Evolutionary conservation across 305 asterid species (phyloP).

Genomic region (Solanum aculeatissimum): DNA sequence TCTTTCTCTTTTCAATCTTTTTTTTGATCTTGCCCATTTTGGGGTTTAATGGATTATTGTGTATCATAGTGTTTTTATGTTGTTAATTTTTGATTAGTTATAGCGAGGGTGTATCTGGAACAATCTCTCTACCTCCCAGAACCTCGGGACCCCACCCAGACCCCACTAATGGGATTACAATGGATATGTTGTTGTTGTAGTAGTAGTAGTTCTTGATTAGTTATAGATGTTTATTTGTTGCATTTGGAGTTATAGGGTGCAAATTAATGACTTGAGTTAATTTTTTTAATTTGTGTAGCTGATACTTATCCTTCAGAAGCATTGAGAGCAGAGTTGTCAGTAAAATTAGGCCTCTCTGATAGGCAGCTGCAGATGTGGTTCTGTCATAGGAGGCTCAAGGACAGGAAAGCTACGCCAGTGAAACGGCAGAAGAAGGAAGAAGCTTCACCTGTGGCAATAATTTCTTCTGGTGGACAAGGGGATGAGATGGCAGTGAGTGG

Average conservation of each 20-base stretch:
- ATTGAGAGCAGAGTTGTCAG: constrained; percentile 67
- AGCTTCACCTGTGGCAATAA: constrained; percentile 26
- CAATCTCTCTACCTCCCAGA: neutral
- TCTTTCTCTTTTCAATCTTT: neutral
- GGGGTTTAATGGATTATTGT: neutral
- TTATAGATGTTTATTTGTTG: neutral
- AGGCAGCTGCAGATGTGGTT: constrained; percentile 98
- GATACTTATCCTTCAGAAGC: constrained; percentile 82
- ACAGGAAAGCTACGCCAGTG: constrained; percentile 44
- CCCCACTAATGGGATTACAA: neutral
- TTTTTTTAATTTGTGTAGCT: constrained; percentile 22
- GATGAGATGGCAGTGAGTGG: constrained; percentile 21
- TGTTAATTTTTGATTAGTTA: neutral
- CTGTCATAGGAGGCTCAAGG: constrained; percentile 90
- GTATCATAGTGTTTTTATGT: neutral
- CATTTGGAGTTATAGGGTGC: neutral
- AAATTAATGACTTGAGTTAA: neutral
- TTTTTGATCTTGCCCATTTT: neutral
- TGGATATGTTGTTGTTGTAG: neutral
- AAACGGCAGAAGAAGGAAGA: constrained; percentile 44
- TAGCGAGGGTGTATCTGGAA: neutral
- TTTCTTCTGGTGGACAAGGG: constrained; percentile 29
- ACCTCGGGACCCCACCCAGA: neutral
- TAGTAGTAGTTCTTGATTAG: neutral
- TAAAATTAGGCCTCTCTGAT: constrained; percentile 68